Base-by-base conservation (phyloP, 306 rosid species). In the Gastrolobium bilobum region DNA sequence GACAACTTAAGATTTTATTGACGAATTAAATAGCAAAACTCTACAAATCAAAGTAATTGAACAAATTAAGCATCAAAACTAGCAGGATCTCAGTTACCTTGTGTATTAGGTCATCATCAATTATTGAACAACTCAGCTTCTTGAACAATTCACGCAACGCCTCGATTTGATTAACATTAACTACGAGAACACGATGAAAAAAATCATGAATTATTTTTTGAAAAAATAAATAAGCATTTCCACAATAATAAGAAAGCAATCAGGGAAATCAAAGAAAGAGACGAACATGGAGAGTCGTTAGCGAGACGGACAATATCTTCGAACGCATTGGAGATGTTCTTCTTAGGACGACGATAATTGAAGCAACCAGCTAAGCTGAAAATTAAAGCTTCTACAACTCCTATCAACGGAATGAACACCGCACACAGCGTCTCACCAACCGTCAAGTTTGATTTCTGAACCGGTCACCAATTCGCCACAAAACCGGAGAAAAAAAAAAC, bases 111-210 rank as follows among this genome's bases (percentile, higher is more conserved):
- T 10, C 48, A 8, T 43, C 48, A 43, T 43, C 48, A 43, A 43
- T 8, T 10, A 43, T 43, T 7, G 48, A 86, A 31, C 80, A 46
- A 42, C 91, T 88, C 79, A 88, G 66, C 64, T 83, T 81, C 13
- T 85, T 85, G 75, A 81, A 88, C 62, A 86, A 74, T 64, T 88
- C 91, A 9, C 75, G 81, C 83, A 88, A 79, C 1, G 91, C 91
- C 80, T 88, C 91, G 33, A 88, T 73, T 33, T 88, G 89, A 73
- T 88, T 88, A 30, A 88, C 86, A 70, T 40, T 71, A 75, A 88
- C 91, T 88, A 81, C 56, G 7, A 59, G 30, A 70, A 35, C 20
- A 40, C 35, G 47, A 60, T 6, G 4, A 56, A n/a, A 47, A 58
- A 26, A 11, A 38, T 13, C 29, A 14, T 2, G 1, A 30, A 4